Evolutionary conservation across 352 stramenopile genomes (phyloP), one percentile per base, ranked within the genome.

Genomic region (Globisporangium cederbergense): DNA sequence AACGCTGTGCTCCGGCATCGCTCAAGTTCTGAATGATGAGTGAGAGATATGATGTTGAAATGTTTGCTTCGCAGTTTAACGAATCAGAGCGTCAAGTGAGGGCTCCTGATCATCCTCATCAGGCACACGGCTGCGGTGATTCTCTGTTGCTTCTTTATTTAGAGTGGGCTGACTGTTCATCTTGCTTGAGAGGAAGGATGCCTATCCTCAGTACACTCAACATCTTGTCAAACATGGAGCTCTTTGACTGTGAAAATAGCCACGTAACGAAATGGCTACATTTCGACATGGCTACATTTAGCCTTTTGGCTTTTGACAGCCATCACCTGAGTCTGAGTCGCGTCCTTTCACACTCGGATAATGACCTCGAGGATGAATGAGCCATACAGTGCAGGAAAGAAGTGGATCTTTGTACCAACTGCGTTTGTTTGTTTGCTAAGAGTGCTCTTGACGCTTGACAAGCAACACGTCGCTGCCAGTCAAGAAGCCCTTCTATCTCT

Each of bases 201-300:
- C 8, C 49, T 22, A 30, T 54, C 22, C 13, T 9, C 11, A 20
- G 18, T 11, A 53, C 20, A n/a, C 56, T 46, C 40, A 4, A n/a
- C 40, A 4, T 46, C 40, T 46, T 46, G 40, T 46, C 13, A 46
- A 46, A 6, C 40, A 14, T n/a, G 40, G 40, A 46, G 13, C 13
- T n/a, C 40, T 20, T 46, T 42, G 36, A 14, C 36, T 42, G 36
- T 42, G 36, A 42, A 5, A 36, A 42, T 11, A 8, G 18, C 40
- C 53, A 18, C 14, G 20, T 22, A 20, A 43, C 5, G 3, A 22
- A 30, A 60, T 49, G 54, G 54, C 14, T 60, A 38, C 34, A 38
- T 60, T 22, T 60, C 20, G 36, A 50, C 22, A 36, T 60, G 54
- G 54, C 54, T 60, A 32, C 54, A 50, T 45, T 36, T 16, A n/a